phyloP scores from a whole-genome alignment of 139 green algal genomes.

The Volvox reticuliferus region DNA sequence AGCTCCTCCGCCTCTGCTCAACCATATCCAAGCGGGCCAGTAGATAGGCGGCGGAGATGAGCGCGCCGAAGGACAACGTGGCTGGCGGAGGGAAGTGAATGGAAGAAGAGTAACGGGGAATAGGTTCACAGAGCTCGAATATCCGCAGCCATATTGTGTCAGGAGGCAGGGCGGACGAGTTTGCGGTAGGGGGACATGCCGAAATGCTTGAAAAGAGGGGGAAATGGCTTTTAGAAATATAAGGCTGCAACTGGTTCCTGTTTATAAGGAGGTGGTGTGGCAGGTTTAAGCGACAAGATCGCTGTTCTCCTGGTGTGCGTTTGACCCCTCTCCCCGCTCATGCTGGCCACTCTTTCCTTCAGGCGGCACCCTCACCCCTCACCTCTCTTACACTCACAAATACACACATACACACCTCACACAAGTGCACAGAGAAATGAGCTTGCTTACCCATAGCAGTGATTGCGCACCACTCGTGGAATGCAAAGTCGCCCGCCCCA shows the following conservation, averaged over 20 bases:
- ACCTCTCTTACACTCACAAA: neutral
- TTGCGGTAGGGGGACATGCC: neutral
- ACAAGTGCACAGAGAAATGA: neutral
- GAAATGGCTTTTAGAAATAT: neutral
- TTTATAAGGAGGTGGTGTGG: neutral
- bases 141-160: neutral
- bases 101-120: neutral
- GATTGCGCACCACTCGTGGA: slow-evolving; percentile 24
- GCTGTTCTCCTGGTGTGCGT: neutral
- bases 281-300: neutral
- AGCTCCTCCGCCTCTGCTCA: neutral
- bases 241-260: neutral
- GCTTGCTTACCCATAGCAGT: neutral
- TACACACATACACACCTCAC: neutral
- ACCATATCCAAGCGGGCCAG: slow-evolving; percentile 29
- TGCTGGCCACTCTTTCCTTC: neutral
- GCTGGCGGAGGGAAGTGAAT: neutral
- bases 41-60: slow-evolving; percentile 2
- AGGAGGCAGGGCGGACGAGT: neutral
- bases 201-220: neutral
- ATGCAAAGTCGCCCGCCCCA: neutral
- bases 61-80: slow-evolving; percentile 13
- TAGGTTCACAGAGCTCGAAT: neutral
- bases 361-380: neutral
- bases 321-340: neutral